Evolutionary conservation across 73 alveolate species (phyloP).

Genomic region (Paramecium biaurelia): DNA sequence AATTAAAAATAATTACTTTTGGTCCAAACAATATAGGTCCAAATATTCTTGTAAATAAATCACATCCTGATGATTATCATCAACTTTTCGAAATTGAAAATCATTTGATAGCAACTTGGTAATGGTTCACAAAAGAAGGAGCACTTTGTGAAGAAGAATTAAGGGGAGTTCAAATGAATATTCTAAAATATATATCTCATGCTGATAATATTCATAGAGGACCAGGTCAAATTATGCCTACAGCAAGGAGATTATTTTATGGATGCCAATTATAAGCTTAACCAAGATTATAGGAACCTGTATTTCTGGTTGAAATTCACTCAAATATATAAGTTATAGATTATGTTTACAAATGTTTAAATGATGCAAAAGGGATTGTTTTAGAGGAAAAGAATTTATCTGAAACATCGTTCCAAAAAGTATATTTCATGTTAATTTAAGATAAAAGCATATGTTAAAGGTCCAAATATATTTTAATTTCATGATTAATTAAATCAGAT

Average conservation of each 20-base stretch:
- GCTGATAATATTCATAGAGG: conserved; percentile 92
- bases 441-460: conserved; percentile 95
- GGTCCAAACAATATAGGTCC: conserved; percentile 89
- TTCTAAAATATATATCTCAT: conserved; percentile 80
- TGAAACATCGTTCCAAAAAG: conserved; percentile 79
- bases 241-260: conserved; percentile 88
- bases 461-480: conserved; percentile 98
- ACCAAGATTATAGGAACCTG: conserved; percentile 90
- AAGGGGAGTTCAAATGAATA: conserved; percentile 87
- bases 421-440: background rate
- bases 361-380: conserved; percentile 93
- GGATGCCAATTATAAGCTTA: conserved; percentile 82
- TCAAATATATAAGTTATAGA: conserved; percentile 89
- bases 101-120: conserved; percentile 75
- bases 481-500: conserved; percentile 90
- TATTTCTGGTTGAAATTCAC: conserved; percentile 78
- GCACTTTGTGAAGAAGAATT: conserved; percentile 78
- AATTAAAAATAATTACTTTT: conserved; percentile 79
- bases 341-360: conserved; percentile 89
- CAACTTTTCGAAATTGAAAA: conserved; percentile 78
- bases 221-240: conserved; percentile 89
- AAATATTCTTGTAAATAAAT: conserved; percentile 76
- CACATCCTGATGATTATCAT: conserved; percentile 3
- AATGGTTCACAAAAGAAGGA: conserved; percentile 88
- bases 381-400: conserved; percentile 81